Evolutionary conservation across 2,329 filamentous ascomycete species (phyloP).

Genomic region (Teratosphaeria pseudoeucalypti): DNA sequence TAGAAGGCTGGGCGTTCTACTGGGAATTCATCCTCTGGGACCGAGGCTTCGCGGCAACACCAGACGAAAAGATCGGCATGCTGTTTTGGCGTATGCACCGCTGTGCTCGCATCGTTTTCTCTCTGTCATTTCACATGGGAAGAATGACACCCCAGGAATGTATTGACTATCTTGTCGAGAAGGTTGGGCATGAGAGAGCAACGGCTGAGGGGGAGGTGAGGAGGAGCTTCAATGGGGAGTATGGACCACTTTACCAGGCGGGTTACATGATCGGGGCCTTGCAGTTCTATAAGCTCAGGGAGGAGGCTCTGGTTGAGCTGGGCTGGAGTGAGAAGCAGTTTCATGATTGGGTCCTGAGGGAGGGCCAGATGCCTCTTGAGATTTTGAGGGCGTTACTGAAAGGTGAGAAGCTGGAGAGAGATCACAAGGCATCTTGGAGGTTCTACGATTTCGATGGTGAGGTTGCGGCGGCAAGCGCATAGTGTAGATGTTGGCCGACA

Average conservation of each 20-base stretch:
- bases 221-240: constrained; percentile 46
- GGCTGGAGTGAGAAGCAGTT: constrained; percentile 43
- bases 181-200: constrained; percentile 48
- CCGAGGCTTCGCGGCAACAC: constrained; percentile 39
- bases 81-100: constrained; percentile 55
- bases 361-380: constrained; percentile 47
- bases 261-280: constrained; percentile 51
- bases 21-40: constrained; percentile 52
- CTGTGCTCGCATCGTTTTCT: constrained; percentile 50
- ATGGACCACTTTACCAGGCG: constrained; percentile 49
- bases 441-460: constrained; percentile 31
- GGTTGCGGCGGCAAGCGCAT: neutral
- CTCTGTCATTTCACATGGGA: constrained; percentile 48
- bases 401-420: constrained; percentile 27
- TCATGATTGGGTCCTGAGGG: constrained; percentile 43
- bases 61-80: constrained; percentile 47
- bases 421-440: constrained; percentile 34
- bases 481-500: neutral
- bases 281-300: constrained; percentile 43
- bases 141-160: constrained; percentile 44
- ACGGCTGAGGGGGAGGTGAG: constrained; percentile 53
- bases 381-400: constrained; percentile 41
- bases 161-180: constrained; percentile 46
- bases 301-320: constrained; percentile 36
- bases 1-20: constrained; percentile 53